Evolutionary conservation across 768 basidiomycete genomes (phyloP).

Genomic region (Cystofilobasidium capitatum): DNA sequence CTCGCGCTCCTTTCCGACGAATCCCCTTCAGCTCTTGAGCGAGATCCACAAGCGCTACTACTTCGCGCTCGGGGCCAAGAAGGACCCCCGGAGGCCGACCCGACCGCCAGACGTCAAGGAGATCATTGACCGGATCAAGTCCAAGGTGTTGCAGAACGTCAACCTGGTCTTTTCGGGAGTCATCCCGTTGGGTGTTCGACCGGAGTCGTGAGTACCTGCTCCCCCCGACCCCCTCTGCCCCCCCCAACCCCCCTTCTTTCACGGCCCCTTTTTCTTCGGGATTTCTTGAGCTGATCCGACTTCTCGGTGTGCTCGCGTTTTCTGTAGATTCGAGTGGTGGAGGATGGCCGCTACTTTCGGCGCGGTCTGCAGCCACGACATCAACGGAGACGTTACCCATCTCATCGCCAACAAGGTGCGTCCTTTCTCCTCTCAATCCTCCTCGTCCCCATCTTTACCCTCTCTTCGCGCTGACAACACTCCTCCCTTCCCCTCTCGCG

Average conservation of each 20-base stretch:
- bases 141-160: conserved; percentile 62
- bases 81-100: conserved; percentile 24
- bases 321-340: conserved; percentile 60
- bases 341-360: conserved; percentile 78
- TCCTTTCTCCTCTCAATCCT: conserved; percentile 21
- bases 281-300: not conserved
- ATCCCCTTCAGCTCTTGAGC: conserved; percentile 56
- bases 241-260: not conserved
- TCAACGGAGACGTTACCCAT: conserved; percentile 64
- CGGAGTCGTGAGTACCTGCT: conserved; percentile 49
- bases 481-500: not conserved
- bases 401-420: conserved; percentile 79
- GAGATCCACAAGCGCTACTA: conserved; percentile 73
- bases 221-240: not conserved
- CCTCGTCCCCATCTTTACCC: conserved; percentile 20
- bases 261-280: not conserved
- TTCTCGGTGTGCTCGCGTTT: not conserved
- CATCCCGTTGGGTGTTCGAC: conserved; percentile 75
- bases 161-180: conserved; percentile 88
- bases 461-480: not conserved
- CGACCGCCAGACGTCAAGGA: conserved; percentile 56
- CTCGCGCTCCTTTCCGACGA: not conserved
- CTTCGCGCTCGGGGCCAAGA: conserved; percentile 40
- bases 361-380: conserved; percentile 63
- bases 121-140: conserved; percentile 75